Evolutionary conservation across 2,329 filamentous ascomycete genomes (phyloP).

Genomic region (Arthrobotrys pseudoclavata): DNA sequence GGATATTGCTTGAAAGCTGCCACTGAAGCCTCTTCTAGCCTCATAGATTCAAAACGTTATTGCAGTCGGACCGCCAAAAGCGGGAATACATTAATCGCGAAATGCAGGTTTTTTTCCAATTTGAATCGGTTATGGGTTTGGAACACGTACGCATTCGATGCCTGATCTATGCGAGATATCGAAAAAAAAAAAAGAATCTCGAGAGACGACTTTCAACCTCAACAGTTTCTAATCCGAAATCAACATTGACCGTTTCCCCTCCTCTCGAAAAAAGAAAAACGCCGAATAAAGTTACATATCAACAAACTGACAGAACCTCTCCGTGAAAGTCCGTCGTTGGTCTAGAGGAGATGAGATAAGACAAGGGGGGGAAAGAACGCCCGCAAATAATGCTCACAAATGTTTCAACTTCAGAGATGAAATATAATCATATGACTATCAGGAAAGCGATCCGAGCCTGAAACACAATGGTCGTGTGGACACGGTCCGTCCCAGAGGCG

Average conservation of each 20-base stretch:
- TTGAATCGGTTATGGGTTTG: neutral
- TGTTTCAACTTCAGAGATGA: slow-evolving; percentile 20
- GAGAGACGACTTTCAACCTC: slow-evolving; percentile 17
- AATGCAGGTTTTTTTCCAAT: slow-evolving; percentile 8
- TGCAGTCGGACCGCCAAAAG: slow-evolving; percentile 1
- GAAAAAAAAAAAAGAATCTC: neutral
- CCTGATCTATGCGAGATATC: neutral
- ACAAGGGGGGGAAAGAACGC: slow-evolving; percentile 16
- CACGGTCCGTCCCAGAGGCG: slow-evolving; percentile 59
- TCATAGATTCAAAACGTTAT: slow-evolving; percentile 15
- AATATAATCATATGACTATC: slow-evolving; percentile 33
- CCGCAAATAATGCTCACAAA: slow-evolving; percentile 44
- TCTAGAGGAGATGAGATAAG: slow-evolving; percentile 11
- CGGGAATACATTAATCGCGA: slow-evolving; percentile 1
- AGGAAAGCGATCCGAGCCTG: slow-evolving; percentile 53
- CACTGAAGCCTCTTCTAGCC: slow-evolving; percentile 16
- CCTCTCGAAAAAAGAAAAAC: slow-evolving; percentile 23
- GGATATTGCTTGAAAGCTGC: slow-evolving; percentile 54
- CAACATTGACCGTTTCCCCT: slow-evolving; percentile 38
- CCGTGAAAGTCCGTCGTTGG: neutral
- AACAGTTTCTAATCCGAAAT: slow-evolving; percentile 41
- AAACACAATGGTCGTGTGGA: slow-evolving; percentile 58
- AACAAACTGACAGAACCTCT: slow-evolving; percentile 4
- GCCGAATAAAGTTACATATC: slow-evolving; percentile 41
- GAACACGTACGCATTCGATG: slow-evolving; percentile 14